Evolutionary conservation across 192 early-diverging fungal genomes (phyloP).

Genomic region (Backusella luteola): DNA sequence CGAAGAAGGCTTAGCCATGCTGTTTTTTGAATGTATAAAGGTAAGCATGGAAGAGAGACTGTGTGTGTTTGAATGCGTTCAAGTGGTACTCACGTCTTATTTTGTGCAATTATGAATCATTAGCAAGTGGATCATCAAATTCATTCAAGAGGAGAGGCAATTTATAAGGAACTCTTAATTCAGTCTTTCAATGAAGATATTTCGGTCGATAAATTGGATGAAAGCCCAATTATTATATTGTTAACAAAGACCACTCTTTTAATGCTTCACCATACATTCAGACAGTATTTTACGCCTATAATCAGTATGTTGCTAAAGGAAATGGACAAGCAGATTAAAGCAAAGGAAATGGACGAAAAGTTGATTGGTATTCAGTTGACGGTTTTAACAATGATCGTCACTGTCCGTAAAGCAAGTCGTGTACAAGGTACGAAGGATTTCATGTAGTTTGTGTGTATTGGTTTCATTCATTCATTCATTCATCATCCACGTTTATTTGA

Average conservation of each 20-base stretch:
- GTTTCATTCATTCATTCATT: neutral
- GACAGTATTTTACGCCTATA: conserved; percentile 47
- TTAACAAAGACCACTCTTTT: conserved; percentile 49
- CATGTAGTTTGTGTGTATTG: too few relatives aligned
- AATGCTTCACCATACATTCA: conserved; percentile 48
- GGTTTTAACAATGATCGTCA: conserved; percentile 43
- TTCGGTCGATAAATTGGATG: conserved; percentile 24
- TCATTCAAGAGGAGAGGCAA: conserved; percentile 44
- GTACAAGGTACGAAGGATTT: conserved; percentile 37
- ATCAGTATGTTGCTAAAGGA: conserved; percentile 40
- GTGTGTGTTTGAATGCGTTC: too few relatives aligned
- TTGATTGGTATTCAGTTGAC: conserved; percentile 43
- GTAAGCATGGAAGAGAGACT: conserved; percentile 20
- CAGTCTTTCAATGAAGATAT: conserved; percentile 37
- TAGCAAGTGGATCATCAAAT: conserved; percentile 49
- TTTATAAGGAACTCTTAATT: conserved; percentile 43
- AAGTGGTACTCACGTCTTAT: neutral
- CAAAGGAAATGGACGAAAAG: conserved; percentile 28
- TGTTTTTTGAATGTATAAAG: conserved; percentile 86
- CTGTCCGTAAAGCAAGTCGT: conserved; percentile 53
- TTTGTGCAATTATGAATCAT: neutral
- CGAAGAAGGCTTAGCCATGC: conserved; percentile 72
- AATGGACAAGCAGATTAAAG: conserved; percentile 30
- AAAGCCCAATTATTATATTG: conserved; percentile 35
- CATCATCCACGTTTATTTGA: neutral